Percentiles rank a stretch among this genome's conserved stretches.
Evolutionary conservation across 1,139 yeast genomes (phyloP).

Genomic region (Saccharomyces hybrid): DNA sequence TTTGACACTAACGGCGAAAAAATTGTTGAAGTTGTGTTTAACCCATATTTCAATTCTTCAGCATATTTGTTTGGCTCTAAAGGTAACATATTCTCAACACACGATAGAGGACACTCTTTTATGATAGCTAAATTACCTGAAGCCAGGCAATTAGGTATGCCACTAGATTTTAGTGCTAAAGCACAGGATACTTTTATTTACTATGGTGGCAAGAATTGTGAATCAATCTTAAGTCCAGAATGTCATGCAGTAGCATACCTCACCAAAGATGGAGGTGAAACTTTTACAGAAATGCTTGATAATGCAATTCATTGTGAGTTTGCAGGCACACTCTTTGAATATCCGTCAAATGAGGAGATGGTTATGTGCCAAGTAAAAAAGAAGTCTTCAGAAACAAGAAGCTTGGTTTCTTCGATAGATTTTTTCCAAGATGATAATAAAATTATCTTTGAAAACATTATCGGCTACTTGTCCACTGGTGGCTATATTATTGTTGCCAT

Average conservation of each 20-base stretch:
- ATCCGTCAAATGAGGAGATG: constrained; percentile 39
- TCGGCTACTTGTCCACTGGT: constrained; percentile 60
- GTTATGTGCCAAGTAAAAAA: constrained; percentile 50
- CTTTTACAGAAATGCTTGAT: constrained; percentile 46
- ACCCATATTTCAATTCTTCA: constrained; percentile 52
- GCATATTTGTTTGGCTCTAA: constrained; percentile 52
- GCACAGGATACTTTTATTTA: constrained; percentile 56
- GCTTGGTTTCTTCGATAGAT: constrained; percentile 46
- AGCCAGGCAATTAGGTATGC: constrained; percentile 35
- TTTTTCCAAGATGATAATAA: constrained; percentile 38
- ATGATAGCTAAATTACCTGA: constrained; percentile 43
- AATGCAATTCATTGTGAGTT: constrained; percentile 59
- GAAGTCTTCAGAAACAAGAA: constrained; percentile 30
- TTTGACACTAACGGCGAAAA: constrained; percentile 37
- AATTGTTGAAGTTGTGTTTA: constrained; percentile 50
- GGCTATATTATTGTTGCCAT: constrained; percentile 69
- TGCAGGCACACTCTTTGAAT: constrained; percentile 44
- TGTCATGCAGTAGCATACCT: constrained; percentile 55
- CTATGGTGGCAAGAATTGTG: constrained; percentile 58
- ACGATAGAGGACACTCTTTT: constrained; percentile 62
- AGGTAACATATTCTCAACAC: constrained; percentile 47
- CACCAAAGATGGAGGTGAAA: constrained; percentile 56
- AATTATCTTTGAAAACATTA: constrained; percentile 42
- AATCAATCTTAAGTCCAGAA: constrained; percentile 33
- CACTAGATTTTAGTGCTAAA: constrained; percentile 48